Evolutionary conservation across 305 asterid genomes (phyloP), one percentile per base, ranked within the genome.

Genomic region (Stenogyne calaminthoides): DNA sequence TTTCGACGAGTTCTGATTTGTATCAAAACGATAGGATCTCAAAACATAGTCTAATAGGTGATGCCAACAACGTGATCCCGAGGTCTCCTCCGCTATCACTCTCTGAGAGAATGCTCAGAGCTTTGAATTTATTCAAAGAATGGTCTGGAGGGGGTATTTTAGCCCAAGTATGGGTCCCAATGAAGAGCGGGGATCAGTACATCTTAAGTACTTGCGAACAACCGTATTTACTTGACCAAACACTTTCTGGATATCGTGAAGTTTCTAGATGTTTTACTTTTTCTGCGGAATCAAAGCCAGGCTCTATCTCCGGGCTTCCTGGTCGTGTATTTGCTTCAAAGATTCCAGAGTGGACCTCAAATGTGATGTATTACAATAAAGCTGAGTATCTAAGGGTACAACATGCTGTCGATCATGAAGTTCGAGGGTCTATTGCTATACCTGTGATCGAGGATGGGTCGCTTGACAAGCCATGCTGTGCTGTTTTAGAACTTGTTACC

Each of bases 331-430:
- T 83, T 80, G 64, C 86, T 57, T 90, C 98, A 10, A n/a, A 81
- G 77, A 79, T 92, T 68, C 98, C 97, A 12, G 99, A 95, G 85
- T 95, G 99, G 99, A 95, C 99, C 4, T 89, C 99, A 66, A 88
- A 89, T 76, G 87, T 95, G 47, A 57, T 60, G 76, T 92, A 82
- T 83, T 95, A 92, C 80, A 90, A 80, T 36, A 83, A 86, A 77
- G 80, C 83, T 34, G 99, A 95, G 84, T 95, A 88, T 77, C 55
- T 90, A 64, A 83, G 99, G 64, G 83, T 86, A 65, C 87, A 90
- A 39, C 75, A 95, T 79, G 99, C 98, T 5, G 74, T 77, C 60
- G 83, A 83, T 71, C 96, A 95, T 80, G 81, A 88, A 75, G 92
- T 95, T 56, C 89, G 92, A 76, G 99, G 99, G 54, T 92, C 94